A percentile compares a stretch with the other conserved stretches of the same genome.
These are phyloP conservation scores for Trypanosoma caninum DNA, from an alignment of 208 protist genomes.

Conservation along the genomic window DNA sequence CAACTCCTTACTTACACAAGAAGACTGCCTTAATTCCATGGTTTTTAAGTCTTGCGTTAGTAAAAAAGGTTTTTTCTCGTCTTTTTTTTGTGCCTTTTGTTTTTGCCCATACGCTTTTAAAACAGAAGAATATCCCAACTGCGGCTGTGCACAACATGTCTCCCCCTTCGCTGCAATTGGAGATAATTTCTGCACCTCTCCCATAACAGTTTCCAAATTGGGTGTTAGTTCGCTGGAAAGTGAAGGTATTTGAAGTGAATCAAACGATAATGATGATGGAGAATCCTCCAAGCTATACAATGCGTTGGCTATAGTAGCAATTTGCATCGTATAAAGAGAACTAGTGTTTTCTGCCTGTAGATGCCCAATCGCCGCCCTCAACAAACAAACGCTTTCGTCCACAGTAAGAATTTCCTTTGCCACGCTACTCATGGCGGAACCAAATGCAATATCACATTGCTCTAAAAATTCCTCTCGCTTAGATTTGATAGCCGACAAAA, in stretches of 20 bases:
- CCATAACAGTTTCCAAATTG: constrained; percentile 69
- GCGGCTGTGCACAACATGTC: no score
- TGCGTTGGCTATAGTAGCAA: constrained; percentile 79
- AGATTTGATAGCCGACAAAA: constrained; percentile 60
- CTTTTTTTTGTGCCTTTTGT: neutral
- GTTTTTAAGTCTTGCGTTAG: no score
- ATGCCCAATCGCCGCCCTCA: constrained; percentile 67
- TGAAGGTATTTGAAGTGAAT: constrained; percentile 39
- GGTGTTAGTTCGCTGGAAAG: constrained; percentile 49
- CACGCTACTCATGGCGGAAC: constrained; percentile 53
- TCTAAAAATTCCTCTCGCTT: constrained; percentile 76
- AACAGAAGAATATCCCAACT: constrained; percentile 1
- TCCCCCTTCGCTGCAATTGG: no score
- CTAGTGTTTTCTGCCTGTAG: constrained; percentile 43
- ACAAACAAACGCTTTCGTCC: constrained; percentile 74
- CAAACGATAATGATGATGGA: constrained; percentile 44
- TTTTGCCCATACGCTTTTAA: neutral
- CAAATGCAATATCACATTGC: constrained; percentile 67
- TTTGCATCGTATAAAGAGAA: constrained; percentile 81
- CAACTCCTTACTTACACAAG: neutral
- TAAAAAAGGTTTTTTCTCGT: neutral
- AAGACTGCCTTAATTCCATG: neutral
- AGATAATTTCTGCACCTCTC: constrained; percentile 49
- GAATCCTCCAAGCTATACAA: constrained; percentile 41
- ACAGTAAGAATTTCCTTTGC: constrained; percentile 70